Evolutionary conservation across 1,284 basidiomycete genomes (phyloP).

Genomic region (Abortiporus biennis): DNA sequence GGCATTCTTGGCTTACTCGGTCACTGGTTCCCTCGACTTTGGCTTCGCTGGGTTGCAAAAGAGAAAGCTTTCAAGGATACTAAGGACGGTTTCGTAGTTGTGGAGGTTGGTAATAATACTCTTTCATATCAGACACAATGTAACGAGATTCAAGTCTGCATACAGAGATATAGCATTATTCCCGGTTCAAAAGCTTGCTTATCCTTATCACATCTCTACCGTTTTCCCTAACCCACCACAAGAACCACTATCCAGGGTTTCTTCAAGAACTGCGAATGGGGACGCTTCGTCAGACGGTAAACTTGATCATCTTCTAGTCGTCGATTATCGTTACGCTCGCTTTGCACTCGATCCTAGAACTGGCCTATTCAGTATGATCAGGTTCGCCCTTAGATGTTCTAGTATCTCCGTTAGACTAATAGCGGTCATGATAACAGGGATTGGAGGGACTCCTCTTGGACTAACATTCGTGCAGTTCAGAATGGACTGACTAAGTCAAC

Average conservation of each 20-base stretch:
- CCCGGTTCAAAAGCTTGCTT: slow-evolving; percentile 59
- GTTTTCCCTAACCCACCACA: slow-evolving; percentile 51
- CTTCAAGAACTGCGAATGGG: slow-evolving; percentile 21
- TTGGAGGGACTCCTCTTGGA: slow-evolving; percentile 89
- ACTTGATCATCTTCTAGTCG: slow-evolving; percentile 48
- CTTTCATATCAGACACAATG: slow-evolving; percentile 6
- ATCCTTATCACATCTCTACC: slow-evolving; percentile 74
- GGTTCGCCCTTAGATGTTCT: slow-evolving; percentile 37
- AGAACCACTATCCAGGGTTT: slow-evolving; percentile 8
- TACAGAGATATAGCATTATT: slow-evolving; percentile 80
- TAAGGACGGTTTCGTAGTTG: slow-evolving; percentile 71
- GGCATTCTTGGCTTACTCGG: slow-evolving; percentile 82
- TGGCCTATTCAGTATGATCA: slow-evolving; percentile 80
- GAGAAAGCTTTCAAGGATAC: slow-evolving; percentile 82
- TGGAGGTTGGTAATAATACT: slow-evolving; percentile 64
- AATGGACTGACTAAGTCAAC: slow-evolving; percentile 52
- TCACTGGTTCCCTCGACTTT: slow-evolving; percentile 89
- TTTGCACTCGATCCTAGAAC: slow-evolving; percentile 85
- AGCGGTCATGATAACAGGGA: slow-evolving; percentile 46
- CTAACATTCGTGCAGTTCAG: slow-evolving; percentile 54
- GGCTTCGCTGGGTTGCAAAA: slow-evolving; percentile 83
- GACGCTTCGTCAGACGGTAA: slow-evolving; percentile 28
- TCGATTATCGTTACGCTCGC: slow-evolving; percentile 86
- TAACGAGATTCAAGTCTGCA: slow-evolving; percentile 51
- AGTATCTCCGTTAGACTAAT: slow-evolving; percentile 1